Conservation (phyloP, 176 grass and related monocot species). For the Otatea glauca region DNA sequence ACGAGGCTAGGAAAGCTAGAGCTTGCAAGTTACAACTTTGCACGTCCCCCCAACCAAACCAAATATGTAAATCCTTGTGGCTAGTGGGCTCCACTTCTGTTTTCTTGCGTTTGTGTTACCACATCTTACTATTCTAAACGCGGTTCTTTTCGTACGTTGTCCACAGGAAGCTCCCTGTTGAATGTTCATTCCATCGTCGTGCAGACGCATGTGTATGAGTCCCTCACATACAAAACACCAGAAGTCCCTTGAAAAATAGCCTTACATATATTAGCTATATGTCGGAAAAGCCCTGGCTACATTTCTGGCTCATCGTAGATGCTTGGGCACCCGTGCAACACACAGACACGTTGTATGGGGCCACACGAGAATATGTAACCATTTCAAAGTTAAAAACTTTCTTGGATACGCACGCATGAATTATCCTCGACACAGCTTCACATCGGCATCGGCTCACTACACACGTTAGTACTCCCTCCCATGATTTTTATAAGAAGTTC, state of each 20-base stretch:
- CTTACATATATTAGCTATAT: neutral
- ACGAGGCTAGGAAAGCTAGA: conserved; percentile 35
- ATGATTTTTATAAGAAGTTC: no score
- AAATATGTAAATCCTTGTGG: conserved; percentile 14
- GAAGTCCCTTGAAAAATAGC: neutral
- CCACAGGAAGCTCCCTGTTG: no score
- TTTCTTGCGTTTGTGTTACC: neutral
- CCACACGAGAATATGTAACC: neutral
- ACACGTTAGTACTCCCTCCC: neutral
- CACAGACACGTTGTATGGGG: conserved; percentile 27
- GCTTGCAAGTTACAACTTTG: conserved; percentile 32
- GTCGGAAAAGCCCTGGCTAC: neutral
- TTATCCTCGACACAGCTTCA: conserved; percentile 25
- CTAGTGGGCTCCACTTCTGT: conserved; percentile 3
- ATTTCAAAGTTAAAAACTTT: neutral
- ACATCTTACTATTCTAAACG: no score
- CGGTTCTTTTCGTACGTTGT: no score
- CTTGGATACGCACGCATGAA: neutral
- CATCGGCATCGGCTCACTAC: conserved; percentile 19
- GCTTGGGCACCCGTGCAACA: conserved; percentile 36
- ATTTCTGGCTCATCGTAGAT: neutral
- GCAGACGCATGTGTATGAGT: no score
- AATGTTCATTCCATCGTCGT: no score
- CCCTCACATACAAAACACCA: no score
- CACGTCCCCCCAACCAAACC: conserved; percentile 21